Conservation (phyloP, 495 filamentous ascomycete genomes). For the Daldinia childiae region DNA sequence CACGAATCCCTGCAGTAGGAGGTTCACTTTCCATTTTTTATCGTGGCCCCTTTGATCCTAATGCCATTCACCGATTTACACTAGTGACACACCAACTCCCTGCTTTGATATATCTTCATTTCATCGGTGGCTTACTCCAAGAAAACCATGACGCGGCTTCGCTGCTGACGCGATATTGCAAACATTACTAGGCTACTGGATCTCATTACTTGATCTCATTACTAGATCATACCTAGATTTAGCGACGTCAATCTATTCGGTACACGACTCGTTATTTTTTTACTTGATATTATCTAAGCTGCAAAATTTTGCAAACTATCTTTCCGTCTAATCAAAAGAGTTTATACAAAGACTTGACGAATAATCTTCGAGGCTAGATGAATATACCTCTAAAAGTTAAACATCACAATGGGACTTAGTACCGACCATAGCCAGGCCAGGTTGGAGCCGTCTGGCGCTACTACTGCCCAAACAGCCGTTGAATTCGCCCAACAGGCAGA, state of each 20-base stretch:
- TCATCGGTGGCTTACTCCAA: slow-evolving; percentile 35
- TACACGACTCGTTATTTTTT: slow-evolving; percentile 4
- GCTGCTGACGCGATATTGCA: slow-evolving; percentile 12
- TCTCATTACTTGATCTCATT: not conserved
- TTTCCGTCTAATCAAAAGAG: not conserved
- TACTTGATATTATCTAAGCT: not conserved
- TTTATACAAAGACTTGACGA: not conserved
- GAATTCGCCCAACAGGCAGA: slow-evolving; percentile 66
- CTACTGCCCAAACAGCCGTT: slow-evolving; percentile 40
- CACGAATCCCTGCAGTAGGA: too few species aligned
- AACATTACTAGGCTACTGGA: not conserved
- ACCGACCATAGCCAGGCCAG: slow-evolving; percentile 18
- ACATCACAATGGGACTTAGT: slow-evolving; percentile 23
- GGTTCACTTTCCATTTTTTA: slow-evolving; percentile 25
- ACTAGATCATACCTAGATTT: slow-evolving; percentile 7
- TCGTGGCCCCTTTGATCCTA: slow-evolving; percentile 21
- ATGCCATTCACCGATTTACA: slow-evolving; percentile 25
- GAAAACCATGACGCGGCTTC: slow-evolving; percentile 31
- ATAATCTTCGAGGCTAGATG: not conserved
- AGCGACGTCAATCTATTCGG: not conserved
- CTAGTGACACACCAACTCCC: slow-evolving; percentile 16
- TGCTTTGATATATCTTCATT: slow-evolving; percentile 35
- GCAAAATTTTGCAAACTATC: not conserved
- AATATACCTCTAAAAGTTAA: slow-evolving; percentile 1
- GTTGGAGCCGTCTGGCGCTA: slow-evolving; percentile 13